phyloP scores from a whole-genome alignment of 2,329 filamentous ascomycete species.

The Aspergillus nomiae region DNA sequence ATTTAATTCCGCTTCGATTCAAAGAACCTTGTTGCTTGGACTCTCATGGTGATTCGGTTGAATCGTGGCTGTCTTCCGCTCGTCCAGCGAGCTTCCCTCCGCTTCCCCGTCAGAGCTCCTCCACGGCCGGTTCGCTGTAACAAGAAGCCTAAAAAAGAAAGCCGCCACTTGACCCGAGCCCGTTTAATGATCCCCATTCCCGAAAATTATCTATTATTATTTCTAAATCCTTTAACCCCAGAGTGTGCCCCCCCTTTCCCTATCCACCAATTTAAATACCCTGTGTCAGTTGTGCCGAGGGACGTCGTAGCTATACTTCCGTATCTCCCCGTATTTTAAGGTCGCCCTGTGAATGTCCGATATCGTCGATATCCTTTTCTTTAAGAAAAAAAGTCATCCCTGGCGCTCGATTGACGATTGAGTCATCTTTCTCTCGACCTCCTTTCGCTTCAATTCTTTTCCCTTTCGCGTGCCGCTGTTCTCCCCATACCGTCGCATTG shows the following conservation, averaged over 20 bases:
- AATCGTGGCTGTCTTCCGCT: conserved; percentile 32
- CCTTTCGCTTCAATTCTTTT: conserved; percentile 6
- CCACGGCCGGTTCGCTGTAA: conserved; percentile 16
- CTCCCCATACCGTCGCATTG: neutral
- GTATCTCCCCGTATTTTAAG: conserved; percentile 32
- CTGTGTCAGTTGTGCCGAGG: conserved; percentile 21
- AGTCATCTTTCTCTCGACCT: conserved; percentile 9
- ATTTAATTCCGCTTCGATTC: neutral
- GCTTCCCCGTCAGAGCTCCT: conserved; percentile 39
- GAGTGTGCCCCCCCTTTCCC: conserved; percentile 2
- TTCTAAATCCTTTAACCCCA: conserved; percentile 13
- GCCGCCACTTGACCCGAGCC: conserved; percentile 27
- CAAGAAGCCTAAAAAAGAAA: conserved; percentile 16
- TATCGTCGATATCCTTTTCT: conserved; percentile 23
- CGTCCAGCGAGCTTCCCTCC: conserved; percentile 37
- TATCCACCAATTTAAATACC: conserved; percentile 17
- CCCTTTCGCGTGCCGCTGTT: conserved; percentile 3
- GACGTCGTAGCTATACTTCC: conserved; percentile 34
- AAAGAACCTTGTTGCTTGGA: neutral
- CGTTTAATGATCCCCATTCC: conserved; percentile 23
- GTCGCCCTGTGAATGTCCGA: conserved; percentile 25
- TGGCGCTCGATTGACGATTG: conserved; percentile 10
- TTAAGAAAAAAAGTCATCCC: conserved; percentile 7
- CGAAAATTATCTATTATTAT: conserved; percentile 19
- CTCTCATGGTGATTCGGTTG: conserved; percentile 6